Evolutionary conservation across 2,329 filamentous ascomycete species (phyloP).

Genomic region (Penicillium brasilianum): DNA sequence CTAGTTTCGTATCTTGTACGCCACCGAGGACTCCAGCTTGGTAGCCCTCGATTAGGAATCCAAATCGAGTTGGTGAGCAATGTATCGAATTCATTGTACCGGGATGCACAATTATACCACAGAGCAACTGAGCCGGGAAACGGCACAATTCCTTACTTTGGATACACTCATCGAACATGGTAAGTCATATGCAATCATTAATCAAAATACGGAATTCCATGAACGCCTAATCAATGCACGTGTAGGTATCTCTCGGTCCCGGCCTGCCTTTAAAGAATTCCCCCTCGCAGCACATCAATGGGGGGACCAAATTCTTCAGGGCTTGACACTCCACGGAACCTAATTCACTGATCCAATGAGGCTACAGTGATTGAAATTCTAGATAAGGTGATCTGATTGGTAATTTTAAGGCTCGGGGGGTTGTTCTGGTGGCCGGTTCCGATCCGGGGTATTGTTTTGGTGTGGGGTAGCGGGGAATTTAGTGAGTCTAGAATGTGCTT

Average conservation of each 20-base stretch:
- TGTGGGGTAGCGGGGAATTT: background rate
- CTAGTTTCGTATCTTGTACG: slow-evolving; percentile 27
- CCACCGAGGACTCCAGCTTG: slow-evolving; percentile 32
- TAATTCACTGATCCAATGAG: background rate
- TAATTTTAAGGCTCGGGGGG: background rate
- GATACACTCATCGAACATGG: slow-evolving; percentile 14
- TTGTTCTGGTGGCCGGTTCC: background rate
- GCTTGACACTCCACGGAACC: background rate
- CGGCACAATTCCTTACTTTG: slow-evolving; percentile 8
- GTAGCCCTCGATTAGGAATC: slow-evolving; percentile 37
- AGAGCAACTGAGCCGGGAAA: slow-evolving; percentile 13
- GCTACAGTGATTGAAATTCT: background rate
- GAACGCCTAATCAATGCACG: background rate
- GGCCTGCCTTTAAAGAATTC: background rate
- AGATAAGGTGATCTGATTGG: background rate
- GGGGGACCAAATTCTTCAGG: background rate
- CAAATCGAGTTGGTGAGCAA: slow-evolving; percentile 8
- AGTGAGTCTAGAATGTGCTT: background rate
- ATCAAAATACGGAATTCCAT: background rate
- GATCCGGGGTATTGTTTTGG: background rate
- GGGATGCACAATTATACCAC: background rate
- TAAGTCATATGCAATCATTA: background rate
- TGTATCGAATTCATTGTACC: background rate
- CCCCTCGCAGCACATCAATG: background rate
- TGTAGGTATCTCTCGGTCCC: background rate